Evolutionary conservation across 352 stramenopile species (phyloP).

Genomic region (Phytophthora chlamydospora): DNA sequence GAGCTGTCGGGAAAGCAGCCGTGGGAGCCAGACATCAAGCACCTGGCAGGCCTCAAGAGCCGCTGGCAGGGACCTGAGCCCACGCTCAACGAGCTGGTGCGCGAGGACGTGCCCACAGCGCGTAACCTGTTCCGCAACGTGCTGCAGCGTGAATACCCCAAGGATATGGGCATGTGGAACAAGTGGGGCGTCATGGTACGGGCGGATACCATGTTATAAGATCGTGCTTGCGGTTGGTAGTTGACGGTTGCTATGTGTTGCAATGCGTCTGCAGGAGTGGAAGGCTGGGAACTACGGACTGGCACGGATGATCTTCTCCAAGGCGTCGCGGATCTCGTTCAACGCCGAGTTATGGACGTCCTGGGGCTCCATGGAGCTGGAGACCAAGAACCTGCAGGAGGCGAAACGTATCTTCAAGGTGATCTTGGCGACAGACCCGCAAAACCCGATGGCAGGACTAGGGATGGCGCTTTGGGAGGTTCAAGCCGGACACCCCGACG

Average conservation of each 20-base stretch:
- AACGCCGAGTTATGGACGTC: slow-evolving; percentile 81
- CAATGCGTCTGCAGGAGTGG: slow-evolving; percentile 59
- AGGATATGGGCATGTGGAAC: slow-evolving; percentile 92
- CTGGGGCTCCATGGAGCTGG: slow-evolving; percentile 87
- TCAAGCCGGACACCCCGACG: slow-evolving; percentile 57
- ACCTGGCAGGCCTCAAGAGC: slow-evolving; percentile 62
- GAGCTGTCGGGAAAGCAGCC: slow-evolving; percentile 76
- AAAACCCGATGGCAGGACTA: slow-evolving; percentile 71
- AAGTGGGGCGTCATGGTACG: slow-evolving; percentile 87
- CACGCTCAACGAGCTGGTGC: slow-evolving; percentile 84
- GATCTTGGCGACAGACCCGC: slow-evolving; percentile 78
- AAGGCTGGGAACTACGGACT: slow-evolving; percentile 84
- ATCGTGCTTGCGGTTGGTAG: no score
- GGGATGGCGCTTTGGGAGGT: slow-evolving; percentile 75
- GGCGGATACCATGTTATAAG: not conserved
- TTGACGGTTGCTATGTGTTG: slow-evolving; percentile 8
- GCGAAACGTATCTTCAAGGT: slow-evolving; percentile 84
- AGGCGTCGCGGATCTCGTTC: slow-evolving; percentile 78
- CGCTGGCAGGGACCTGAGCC: slow-evolving; percentile 63
- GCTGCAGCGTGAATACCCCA: slow-evolving; percentile 76
- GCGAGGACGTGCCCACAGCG: slow-evolving; percentile 73
- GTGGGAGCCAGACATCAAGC: slow-evolving; percentile 73
- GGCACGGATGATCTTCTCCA: slow-evolving; percentile 86
- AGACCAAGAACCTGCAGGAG: slow-evolving; percentile 74
- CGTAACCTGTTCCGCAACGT: slow-evolving; percentile 82